Base-by-base conservation (phyloP, 495 filamentous ascomycete genomes). In the Penicillium paxilli region DNA sequence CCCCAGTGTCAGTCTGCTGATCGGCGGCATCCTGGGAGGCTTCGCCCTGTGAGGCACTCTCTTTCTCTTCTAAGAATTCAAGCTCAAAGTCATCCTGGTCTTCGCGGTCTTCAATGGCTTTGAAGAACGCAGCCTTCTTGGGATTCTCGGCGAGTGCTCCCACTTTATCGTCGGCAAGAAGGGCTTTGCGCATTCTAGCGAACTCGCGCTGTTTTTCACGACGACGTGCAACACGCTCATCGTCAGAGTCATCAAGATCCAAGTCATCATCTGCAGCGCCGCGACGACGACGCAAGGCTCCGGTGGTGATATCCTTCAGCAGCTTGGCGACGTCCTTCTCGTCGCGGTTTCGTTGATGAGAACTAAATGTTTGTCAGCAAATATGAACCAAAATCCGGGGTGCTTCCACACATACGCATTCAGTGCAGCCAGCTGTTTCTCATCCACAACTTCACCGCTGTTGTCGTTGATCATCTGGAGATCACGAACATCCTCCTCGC, bases 401-500 rank as follows among this genome's bases (percentile, higher is more conserved):
- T 42, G n/a, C 1, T 24, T 37, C 4, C 11, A 20, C 21, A 87
- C 90, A 76, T 86, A 95, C 88, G 92, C 93, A 68, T 89, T 90
- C 60, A 91, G 86, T 23, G 90, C 90, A 44, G 93, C 94, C 35
- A 97, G 70, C 65, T 88, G 81, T 52, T 86, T 80, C 65, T 92
- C 88, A 51, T 98, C 85, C 16, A 83, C 84, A 17, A 83, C 82
- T 32, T 89, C 83, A n/a, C 83, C 80, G 52, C 81, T 85, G 57
- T 93, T 87, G 65, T 98, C 92, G 62, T 98, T 94, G 83, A 98
- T 94, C 67, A 91, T 88, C 55, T 87, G 84, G 50, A 89, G 76
- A 54, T 87, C 82, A 33, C 82, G 82, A 28, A 82, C 83, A 44
- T 87, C 82, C 51, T 91, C 89, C 32, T 87, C 86, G 20, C 77